phyloP scores from a whole-genome alignment of 2,329 filamentous ascomycete genomes.

The Leptographium wingfieldii region DNA sequence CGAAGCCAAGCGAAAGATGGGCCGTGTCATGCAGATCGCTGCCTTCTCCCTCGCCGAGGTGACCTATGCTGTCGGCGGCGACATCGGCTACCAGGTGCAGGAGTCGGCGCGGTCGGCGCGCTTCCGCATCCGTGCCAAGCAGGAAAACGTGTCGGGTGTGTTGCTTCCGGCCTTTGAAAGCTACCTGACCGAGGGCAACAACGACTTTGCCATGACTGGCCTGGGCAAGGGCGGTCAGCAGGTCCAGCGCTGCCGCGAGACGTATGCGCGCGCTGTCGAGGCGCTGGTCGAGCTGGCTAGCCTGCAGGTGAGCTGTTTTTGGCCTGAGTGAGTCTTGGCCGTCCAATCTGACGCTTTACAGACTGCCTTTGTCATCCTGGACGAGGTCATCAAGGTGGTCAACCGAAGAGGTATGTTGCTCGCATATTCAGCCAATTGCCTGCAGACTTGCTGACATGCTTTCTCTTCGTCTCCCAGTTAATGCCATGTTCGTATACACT shows the following conservation, averaged over 20 bases:
- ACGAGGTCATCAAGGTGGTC: slow-evolving; percentile 98
- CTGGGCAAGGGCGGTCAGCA: slow-evolving; percentile 95
- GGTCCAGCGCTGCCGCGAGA: slow-evolving; percentile 88
- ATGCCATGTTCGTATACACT: slow-evolving; percentile 63
- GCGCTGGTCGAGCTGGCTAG: slow-evolving; percentile 90
- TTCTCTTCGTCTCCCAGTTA: slow-evolving; percentile 42
- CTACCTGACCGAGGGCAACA: slow-evolving; percentile 76
- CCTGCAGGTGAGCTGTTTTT: slow-evolving; percentile 46
- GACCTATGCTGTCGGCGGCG: slow-evolving; percentile 89
- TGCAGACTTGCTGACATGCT: slow-evolving; percentile 17
- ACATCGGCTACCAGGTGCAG: slow-evolving; percentile 94
- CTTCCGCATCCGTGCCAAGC: slow-evolving; percentile 86
- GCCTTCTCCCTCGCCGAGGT: slow-evolving; percentile 96
- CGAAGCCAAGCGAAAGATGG: slow-evolving; percentile 99
- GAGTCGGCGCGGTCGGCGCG: slow-evolving; percentile 88
- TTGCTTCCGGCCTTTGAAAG: slow-evolving; percentile 89
- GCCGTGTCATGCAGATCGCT: slow-evolving; percentile 96
- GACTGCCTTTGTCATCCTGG: slow-evolving; percentile 94
- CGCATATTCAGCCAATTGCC: no score
- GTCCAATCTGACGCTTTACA: slow-evolving; percentile 16
- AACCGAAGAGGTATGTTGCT: slow-evolving; percentile 72
- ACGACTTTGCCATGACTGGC: slow-evolving; percentile 92
- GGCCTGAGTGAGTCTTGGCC: no score
- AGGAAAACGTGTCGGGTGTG: slow-evolving; percentile 97
- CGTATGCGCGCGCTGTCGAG: slow-evolving; percentile 90